phyloP scores from a whole-genome alignment of 208 protist species.

The Acanthamoeba castellanii region DNA sequence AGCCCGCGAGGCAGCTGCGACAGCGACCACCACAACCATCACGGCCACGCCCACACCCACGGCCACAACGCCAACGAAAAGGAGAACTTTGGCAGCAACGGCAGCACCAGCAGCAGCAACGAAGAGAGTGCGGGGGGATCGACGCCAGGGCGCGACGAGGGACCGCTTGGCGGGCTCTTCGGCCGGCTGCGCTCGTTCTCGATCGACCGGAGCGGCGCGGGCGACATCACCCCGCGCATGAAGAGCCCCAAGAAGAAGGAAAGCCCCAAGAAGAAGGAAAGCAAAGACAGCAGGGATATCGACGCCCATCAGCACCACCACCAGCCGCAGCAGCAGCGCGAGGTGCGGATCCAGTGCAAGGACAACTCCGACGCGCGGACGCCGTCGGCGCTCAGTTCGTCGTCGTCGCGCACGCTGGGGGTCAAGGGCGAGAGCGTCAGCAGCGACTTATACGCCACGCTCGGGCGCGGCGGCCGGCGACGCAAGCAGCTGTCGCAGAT shows the following conservation, averaged over 20 bases:
- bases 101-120: not conserved
- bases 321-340: too few relatives aligned
- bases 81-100: not conserved
- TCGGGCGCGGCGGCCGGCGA: not conserved
- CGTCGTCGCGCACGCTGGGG: not conserved
- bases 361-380: not conserved
- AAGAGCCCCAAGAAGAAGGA: not conserved
- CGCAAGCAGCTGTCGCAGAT: conserved; percentile 42
- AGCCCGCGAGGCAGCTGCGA: not conserved
- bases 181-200: conserved; percentile 2
- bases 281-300: not conserved
- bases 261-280: not conserved
- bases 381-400: not conserved
- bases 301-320: too few relatives aligned
- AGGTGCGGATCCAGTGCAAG: not conserved
- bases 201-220: not conserved
- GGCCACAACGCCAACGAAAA: not conserved
- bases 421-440: not conserved
- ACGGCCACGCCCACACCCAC: not conserved
- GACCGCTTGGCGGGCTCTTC: not conserved
- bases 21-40: not conserved
- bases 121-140: not conserved
- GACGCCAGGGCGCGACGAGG: not conserved
- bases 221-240: not conserved
- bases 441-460: not conserved